These are phyloP conservation scores for Ceratocystis smalleyi DNA, from an alignment of 2,329 filamentous ascomycete species.

Conservation along the genomic window DNA sequence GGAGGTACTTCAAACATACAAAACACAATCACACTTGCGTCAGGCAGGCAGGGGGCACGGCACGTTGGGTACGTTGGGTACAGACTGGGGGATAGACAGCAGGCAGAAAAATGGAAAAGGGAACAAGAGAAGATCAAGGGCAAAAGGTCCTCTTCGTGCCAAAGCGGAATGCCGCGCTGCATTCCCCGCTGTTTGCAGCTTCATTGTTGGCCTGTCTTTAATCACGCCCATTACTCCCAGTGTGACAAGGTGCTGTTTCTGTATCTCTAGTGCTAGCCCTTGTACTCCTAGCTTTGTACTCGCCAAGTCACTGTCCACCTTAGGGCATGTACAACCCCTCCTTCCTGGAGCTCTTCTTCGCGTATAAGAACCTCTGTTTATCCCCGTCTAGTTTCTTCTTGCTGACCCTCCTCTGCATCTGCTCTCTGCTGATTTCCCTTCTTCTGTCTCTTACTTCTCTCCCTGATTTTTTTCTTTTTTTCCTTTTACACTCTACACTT, in stretches of 20 bases:
- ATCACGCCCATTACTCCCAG: background rate
- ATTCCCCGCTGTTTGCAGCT: background rate
- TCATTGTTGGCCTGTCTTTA: background rate
- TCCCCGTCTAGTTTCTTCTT: background rate
- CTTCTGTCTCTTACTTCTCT: background rate
- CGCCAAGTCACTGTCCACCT: background rate
- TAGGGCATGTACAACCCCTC: background rate
- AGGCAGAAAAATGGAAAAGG: background rate
- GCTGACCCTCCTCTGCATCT: slow-evolving; percentile 10
- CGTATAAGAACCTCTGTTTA: slow-evolving; percentile 17
- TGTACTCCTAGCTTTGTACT: background rate
- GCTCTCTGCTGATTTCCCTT: slow-evolving; percentile 4
- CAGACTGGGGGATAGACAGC: background rate
- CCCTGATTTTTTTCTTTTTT: background rate
- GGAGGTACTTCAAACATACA: too few species aligned
- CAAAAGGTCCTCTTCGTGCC: background rate
- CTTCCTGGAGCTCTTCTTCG: background rate
- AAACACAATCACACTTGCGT: too few species aligned
- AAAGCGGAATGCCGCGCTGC: background rate
- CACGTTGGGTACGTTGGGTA: too few species aligned
- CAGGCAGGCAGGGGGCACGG: too few species aligned
- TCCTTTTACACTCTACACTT: too few species aligned
- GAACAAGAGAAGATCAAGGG: background rate
- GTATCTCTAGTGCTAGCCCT: background rate
- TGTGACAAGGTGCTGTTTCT: background rate